Base-by-base conservation (phyloP, 805 yeast species). In the Zygosaccharomyces pseudorouxii region DNA sequence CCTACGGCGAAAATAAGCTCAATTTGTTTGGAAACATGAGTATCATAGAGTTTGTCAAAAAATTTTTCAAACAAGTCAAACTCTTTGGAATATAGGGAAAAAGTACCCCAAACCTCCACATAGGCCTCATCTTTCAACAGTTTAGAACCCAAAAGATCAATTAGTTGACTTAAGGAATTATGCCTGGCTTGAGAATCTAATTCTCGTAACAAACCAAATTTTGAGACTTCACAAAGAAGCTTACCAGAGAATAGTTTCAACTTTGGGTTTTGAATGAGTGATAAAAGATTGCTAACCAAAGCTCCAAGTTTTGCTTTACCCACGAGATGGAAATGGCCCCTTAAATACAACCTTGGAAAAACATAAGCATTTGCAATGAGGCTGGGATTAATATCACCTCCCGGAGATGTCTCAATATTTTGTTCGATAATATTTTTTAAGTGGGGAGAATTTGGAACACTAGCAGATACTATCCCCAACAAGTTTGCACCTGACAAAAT, bases 1-100 rank as follows among this genome's bases (percentile, higher is more conserved):
- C 98, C 97, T 41, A 83, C 76, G 0, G 89, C 75, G 55, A 92
- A 88, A 18, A 84, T 67, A 44, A 73, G 78, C 51, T 92, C 97
- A n/a, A 80, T 71, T 51, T 86, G 88, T 53, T 85, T 88, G 0
- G 89, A 77, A 4, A 61, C 63, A 60, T 84, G 82, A 0, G 86
- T 74, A 3, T 78, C 82, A 55, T 74, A 81, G 1, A 89, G 57
- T 1, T 65, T 55, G 7, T 71, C 62, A 39, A 83, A 77, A 47
- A 71, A 71, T 1, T 55, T 49, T 5, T 68, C 73, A 6, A 53
- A 56, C 5, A 56, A 58, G 1, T 71, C 61, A 9, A 57, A 54
- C 14, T 70, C 63, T 2, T 56, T 58, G 0, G 59, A 51, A 11
- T 71, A 59, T 33, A 86, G 60, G 0, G 85, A 71, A 2, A 87